Percentiles rank a stretch among this genome's conserved stretches.
Evolutionary conservation across 345 rosid genomes (phyloP).

Genomic region (Gossypium mustelinum): DNA sequence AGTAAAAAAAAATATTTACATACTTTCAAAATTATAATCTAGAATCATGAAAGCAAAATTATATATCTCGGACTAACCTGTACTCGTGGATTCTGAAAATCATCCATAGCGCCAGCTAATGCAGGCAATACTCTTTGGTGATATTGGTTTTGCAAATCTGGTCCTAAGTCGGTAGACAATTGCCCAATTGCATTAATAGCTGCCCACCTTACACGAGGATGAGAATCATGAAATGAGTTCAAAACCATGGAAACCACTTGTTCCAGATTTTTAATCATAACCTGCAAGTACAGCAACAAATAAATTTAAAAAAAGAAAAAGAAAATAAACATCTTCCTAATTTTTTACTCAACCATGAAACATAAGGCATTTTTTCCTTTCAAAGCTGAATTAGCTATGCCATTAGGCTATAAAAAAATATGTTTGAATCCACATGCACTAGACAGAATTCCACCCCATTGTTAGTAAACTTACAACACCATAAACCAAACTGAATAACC

Average conservation of each 20-base stretch:
- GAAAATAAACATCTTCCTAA: background rate
- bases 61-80: conserved; percentile 51
- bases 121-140: conserved; percentile 86
- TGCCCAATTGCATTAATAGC: conserved; percentile 99
- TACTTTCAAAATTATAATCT: background rate
- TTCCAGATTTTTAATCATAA: conserved; percentile 88
- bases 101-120: conserved; percentile 89
- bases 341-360: background rate
- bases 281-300: conserved; percentile 37
- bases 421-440: background rate
- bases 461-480: background rate
- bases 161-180: conserved; percentile 96
- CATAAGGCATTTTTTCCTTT: background rate
- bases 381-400: background rate
- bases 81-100: conserved; percentile 93
- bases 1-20: background rate
- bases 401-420: background rate
- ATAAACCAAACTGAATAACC: background rate
- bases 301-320: background rate
- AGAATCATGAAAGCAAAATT: background rate
- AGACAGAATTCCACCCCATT: background rate
- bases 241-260: conserved; percentile 85
- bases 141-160: conserved; percentile 94
- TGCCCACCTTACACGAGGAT: conserved; percentile 98
- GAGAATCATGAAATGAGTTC: conserved; percentile 77